These are phyloP conservation scores for Coemansia sp. DNA, from an alignment of 192 early-diverging fungal species.

Conservation along the genomic window DNA sequence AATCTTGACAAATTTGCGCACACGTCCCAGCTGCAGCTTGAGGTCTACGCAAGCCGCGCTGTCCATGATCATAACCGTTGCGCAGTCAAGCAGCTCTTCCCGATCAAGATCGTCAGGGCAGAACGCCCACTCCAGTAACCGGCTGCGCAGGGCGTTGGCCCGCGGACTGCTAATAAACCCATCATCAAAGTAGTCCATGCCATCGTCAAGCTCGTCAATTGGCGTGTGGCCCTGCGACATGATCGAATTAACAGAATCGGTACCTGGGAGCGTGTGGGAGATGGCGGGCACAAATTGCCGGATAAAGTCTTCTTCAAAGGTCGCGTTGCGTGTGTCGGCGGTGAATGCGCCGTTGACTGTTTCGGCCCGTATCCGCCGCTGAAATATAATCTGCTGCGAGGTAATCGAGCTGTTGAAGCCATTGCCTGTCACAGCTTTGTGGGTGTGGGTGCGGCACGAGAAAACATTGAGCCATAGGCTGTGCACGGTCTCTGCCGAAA, in stretches of 20 bases:
- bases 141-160: constrained; percentile 53
- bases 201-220: constrained; percentile 14
- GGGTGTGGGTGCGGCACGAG: constrained; percentile 41
- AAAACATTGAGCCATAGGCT: constrained; percentile 56
- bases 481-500: constrained; percentile 52
- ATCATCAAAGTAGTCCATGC: constrained; percentile 22
- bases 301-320: constrained; percentile 56
- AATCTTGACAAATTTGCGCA: constrained; percentile 49
- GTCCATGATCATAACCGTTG: constrained; percentile 68
- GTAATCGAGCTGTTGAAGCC: constrained; percentile 5
- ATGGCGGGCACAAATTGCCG: constrained; percentile 54
- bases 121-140: constrained; percentile 69
- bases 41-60: constrained; percentile 60
- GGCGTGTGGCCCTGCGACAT: background rate
- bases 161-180: constrained; percentile 38
- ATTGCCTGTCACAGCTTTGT: constrained; percentile 9
- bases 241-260: background rate
- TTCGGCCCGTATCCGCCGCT: constrained; percentile 50
- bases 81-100: constrained; percentile 67
- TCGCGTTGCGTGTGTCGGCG: constrained; percentile 44
- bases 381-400: constrained; percentile 41
- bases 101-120: constrained; percentile 64
- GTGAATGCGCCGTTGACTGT: constrained; percentile 36
- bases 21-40: constrained; percentile 57
- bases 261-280: constrained; percentile 30